Evolutionary conservation across 805 yeast genomes (phyloP).

Genomic region (Myxozyma udenii): DNA sequence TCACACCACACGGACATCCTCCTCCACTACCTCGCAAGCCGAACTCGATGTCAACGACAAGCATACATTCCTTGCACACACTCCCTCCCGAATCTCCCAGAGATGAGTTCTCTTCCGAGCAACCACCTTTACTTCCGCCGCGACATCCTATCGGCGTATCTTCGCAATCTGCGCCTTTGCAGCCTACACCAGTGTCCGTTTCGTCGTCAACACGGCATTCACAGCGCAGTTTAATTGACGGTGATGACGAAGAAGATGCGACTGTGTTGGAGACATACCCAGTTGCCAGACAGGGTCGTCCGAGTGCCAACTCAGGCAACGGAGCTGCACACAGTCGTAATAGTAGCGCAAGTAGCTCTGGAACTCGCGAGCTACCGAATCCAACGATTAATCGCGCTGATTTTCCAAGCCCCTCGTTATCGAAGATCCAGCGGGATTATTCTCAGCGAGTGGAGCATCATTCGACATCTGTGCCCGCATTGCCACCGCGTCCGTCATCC

Average conservation of each 20-base stretch:
- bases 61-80: constrained; percentile 12
- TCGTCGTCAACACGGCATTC: no score
- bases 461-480: not conserved
- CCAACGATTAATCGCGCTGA: constrained; percentile 6
- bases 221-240: constrained; percentile 8
- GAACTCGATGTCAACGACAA: constrained; percentile 9
- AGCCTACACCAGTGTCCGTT: no score
- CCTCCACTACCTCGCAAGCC: constrained; percentile 25
- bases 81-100: constrained; percentile 9
- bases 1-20: no score
- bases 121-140: constrained; percentile 21
- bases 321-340: constrained; percentile 4
- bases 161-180: no score
- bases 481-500: constrained; percentile 19
- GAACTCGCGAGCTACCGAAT: constrained; percentile 4
- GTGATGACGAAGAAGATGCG: constrained; percentile 10
- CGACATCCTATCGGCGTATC: not conserved
- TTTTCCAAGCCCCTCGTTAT: constrained; percentile 22
- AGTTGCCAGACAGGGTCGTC: not conserved
- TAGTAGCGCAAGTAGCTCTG: constrained; percentile 7
- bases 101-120: constrained; percentile 19
- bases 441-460: not conserved
- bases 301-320: not conserved
- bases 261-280: constrained; percentile 21
- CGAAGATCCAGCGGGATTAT: constrained; percentile 6